Evolutionary conservation across 2,329 filamentous ascomycete genomes (phyloP), one percentile per base, ranked within the genome.

Genomic region (Epichloe festucae): DNA sequence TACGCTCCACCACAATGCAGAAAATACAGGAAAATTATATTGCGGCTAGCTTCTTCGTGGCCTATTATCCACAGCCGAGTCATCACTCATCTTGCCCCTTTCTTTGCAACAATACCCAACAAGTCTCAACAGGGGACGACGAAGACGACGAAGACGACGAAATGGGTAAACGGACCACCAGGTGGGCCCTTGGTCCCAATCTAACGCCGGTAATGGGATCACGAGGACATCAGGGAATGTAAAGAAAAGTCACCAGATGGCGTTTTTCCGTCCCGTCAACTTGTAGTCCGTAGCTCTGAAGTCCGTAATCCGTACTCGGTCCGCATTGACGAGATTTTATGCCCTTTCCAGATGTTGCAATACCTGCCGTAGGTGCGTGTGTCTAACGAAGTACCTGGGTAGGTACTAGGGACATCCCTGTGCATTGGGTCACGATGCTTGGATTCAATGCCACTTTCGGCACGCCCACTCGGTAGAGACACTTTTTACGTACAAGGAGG

Each of bases 211-310:
- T n/a, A 49, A 34, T 19, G 31, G 15, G 46, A 59, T 62, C 60
- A 62, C 58, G 61, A 61, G 59, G 59, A 60, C 59, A 50, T 55
- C 57, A 59, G 54, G 57, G 54, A 57, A 52, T 51, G 42, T 38
- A 46, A 46, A 49, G 19, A 42, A 49, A 35, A 43, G 10, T n/a
- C 15, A 14, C 15, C 7, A 15, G 19, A 45, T 23, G 39, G 48
- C 39, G 2, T 3, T 49, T 49, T 2, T 43, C 23, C 47, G 35
- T 31, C 21, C 21, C 41, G 36, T 23, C 41, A 43, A 43, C 41
- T 21, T 21, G 19, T 21, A 21, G 19, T 21, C 19, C 19, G 2
- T 3, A 31, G 17, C 17, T 17, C 17, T 31, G 27, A 10, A 31
- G 1, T 3, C 8, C 7, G 2, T 31, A 27, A 0, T 2, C 7